Percentiles rank a stretch among this genome's conserved stretches.
Conservation (phyloP, 371 early-diverging fungal genomes). For the Actinomortierella wolfii region DNA sequence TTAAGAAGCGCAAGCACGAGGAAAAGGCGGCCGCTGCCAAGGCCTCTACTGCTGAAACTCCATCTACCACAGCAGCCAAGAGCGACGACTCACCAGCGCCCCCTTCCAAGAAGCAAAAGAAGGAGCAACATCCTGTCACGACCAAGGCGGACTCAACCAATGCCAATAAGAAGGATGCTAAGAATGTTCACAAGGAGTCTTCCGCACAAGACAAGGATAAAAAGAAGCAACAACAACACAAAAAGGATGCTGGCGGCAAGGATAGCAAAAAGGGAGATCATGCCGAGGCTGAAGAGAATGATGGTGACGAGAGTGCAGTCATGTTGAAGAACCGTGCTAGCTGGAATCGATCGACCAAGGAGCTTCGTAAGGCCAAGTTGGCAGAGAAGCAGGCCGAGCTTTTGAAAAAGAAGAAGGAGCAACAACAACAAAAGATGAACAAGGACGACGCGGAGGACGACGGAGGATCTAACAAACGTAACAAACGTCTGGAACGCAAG, state of each 20-base stretch:
- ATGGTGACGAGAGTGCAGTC: constrained; percentile 5
- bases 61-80: background rate
- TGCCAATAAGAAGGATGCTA: too few species aligned
- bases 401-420: constrained; percentile 4
- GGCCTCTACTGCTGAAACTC: too few species aligned
- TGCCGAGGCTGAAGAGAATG: background rate
- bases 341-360: constrained; percentile 44
- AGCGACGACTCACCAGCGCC: background rate
- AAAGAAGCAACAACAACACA: constrained; percentile 3
- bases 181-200: too few species aligned
- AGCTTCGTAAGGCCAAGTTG: constrained; percentile 30
- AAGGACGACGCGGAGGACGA: constrained; percentile 3
- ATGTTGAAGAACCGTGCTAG: constrained; percentile 38
- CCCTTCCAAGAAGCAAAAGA: background rate
- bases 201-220: too few species aligned
- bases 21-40: background rate
- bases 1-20: constrained; percentile 41
- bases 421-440: constrained; percentile 1
- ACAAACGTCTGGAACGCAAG: constrained; percentile 44
- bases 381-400: constrained; percentile 20
- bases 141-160: too few species aligned
- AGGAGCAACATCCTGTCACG: too few species aligned
- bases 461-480: constrained; percentile 27
- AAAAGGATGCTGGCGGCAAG: constrained; percentile 60
- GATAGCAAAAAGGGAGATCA: constrained; percentile 28